These are phyloP conservation scores for Aspergillus japonicus DNA, from an alignment of 2,329 filamentous ascomycete species.

Conservation along the genomic window DNA sequence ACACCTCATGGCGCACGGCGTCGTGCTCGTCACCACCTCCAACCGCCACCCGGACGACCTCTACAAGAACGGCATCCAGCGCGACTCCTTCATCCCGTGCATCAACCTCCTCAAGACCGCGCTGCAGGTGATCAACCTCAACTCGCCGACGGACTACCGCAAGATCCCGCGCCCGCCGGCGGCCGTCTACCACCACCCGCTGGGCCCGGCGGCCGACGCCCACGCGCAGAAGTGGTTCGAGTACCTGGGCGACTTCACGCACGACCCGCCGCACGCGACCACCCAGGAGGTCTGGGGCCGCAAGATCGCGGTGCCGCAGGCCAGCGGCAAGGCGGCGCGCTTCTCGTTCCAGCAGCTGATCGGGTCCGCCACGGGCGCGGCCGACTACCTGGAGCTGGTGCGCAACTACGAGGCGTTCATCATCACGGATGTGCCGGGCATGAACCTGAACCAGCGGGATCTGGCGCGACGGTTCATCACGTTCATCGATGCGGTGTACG, in stretches of 20 bases:
- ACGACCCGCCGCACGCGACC: slow-evolving; percentile 72
- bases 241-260: slow-evolving; percentile 81
- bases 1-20: slow-evolving; percentile 91
- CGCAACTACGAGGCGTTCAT: slow-evolving; percentile 89
- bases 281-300: slow-evolving; percentile 89
- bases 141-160: slow-evolving; percentile 94
- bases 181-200: slow-evolving; percentile 87
- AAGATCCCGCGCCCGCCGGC: slow-evolving; percentile 92
- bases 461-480: slow-evolving; percentile 92
- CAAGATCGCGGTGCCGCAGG: slow-evolving; percentile 80
- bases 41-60: slow-evolving; percentile 96
- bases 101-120: slow-evolving; percentile 85
- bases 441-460: slow-evolving; percentile 84
- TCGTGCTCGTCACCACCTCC: slow-evolving; percentile 91
- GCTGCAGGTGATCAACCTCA: slow-evolving; percentile 87
- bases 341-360: slow-evolving; percentile 95
- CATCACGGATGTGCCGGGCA: slow-evolving; percentile 84
- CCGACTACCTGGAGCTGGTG: slow-evolving; percentile 91
- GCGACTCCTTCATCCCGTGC: slow-evolving; percentile 90
- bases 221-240: slow-evolving; percentile 95
- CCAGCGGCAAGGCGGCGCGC: slow-evolving; percentile 82
- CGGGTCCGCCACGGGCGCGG: slow-evolving; percentile 81
- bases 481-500: slow-evolving; percentile 95
- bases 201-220: slow-evolving; percentile 71
- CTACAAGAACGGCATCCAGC: slow-evolving; percentile 97